Conservation (phyloP, 768 basidiomycete genomes). For the Leccinum olivaceopallidum region DNA sequence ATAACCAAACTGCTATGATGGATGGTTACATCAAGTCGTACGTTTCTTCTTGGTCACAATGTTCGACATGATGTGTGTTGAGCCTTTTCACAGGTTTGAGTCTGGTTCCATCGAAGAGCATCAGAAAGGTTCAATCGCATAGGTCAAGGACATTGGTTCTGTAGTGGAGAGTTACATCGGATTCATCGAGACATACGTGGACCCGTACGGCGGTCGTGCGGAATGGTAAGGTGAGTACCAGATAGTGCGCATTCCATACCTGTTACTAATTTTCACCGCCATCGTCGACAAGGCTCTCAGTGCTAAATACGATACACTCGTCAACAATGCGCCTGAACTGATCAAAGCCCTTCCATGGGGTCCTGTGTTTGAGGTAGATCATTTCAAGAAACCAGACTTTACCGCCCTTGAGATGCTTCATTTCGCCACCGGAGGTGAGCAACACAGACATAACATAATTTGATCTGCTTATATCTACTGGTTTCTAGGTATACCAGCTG, state of each 20-base stretch:
- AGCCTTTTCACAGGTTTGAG: constrained; percentile 47
- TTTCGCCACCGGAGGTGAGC: constrained; percentile 79
- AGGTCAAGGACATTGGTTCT: constrained; percentile 87
- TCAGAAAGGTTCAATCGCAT: constrained; percentile 71
- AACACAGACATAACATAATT: neutral
- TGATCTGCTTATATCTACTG: neutral
- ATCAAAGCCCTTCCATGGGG: constrained; percentile 89
- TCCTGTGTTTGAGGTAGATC: constrained; percentile 59
- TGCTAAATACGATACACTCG: constrained; percentile 77
- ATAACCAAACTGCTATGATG: constrained; percentile 72
- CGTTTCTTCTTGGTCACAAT: constrained; percentile 15
- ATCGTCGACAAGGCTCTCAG: constrained; percentile 85
- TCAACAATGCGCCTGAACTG: constrained; percentile 72
- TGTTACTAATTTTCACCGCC: constrained; percentile 59
- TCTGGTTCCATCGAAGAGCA: constrained; percentile 81
- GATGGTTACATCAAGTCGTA: constrained; percentile 79
- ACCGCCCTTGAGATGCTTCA: constrained; percentile 80
- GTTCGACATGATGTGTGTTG: neutral
- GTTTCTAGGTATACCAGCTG: constrained; percentile 71
- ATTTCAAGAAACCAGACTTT: constrained; percentile 87
- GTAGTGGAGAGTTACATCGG: constrained; percentile 89
- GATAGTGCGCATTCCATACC: neutral
- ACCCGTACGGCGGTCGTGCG: constrained; percentile 88
- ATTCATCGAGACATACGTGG: constrained; percentile 85
- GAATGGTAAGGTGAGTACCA: constrained; percentile 79